Conservation (phyloP, 768 basidiomycete genomes). For the Saitozyma sp. region DNA sequence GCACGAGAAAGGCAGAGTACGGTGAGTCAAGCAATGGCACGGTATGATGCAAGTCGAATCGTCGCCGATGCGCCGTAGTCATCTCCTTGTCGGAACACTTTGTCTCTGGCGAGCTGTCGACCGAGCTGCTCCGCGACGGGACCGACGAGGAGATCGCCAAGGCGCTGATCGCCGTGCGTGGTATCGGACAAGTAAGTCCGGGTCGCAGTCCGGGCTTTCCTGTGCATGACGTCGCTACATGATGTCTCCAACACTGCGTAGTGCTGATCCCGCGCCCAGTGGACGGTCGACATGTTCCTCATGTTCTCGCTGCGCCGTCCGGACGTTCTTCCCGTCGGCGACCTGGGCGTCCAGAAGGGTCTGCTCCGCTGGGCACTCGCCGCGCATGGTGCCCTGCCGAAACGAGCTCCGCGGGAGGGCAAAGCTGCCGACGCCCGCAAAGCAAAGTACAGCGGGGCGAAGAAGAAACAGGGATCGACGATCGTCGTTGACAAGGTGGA, state of each 20-base stretch:
- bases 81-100: conserved; percentile 77
- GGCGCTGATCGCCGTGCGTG: conserved; percentile 74
- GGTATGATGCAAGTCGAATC: not conserved
- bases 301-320: conserved; percentile 83
- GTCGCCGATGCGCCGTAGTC: conserved; percentile 56
- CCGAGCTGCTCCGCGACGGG: conserved; percentile 67
- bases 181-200: conserved; percentile 61
- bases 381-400: conserved; percentile 38
- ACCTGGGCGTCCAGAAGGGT: conserved; percentile 73
- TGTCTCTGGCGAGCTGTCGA: conserved; percentile 74
- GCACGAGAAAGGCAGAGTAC: conserved; percentile 85
- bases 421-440: conserved; percentile 10
- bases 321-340: conserved; percentile 73
- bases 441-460: conserved; percentile 9
- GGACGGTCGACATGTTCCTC: conserved; percentile 83
- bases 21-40: conserved; percentile 55
- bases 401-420: conserved; percentile 5
- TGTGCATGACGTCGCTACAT: not conserved
- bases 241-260: not conserved
- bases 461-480: not conserved
- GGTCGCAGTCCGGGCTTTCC: conserved; percentile 2
- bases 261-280: conserved; percentile 3
- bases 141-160: conserved; percentile 73
- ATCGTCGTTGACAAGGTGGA: conserved; percentile 20
- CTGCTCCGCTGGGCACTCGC: conserved; percentile 50